Evolutionary conservation across 768 basidiomycete genomes (phyloP), one percentile per base, ranked within the genome.

Genomic region (Naematelia encephala): DNA sequence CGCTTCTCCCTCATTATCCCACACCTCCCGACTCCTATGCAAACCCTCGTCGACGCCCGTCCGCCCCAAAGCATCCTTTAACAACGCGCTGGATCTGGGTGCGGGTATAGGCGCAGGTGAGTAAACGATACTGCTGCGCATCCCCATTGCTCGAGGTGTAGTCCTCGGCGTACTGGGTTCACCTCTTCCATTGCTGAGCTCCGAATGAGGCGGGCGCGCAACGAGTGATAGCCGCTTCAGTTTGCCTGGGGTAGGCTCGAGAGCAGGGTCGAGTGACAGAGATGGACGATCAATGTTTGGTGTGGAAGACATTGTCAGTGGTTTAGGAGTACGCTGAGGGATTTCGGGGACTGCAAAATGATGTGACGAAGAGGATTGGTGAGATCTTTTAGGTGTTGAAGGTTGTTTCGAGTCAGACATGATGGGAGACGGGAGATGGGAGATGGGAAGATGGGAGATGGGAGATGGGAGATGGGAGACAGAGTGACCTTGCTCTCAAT

Each of bases 91-190:
- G 16, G 34, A 39, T 39, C 34, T 39, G 8, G 58, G 55, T 4
- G 67, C 58, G 12, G 62, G 60, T 12, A 62, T 28, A 26, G 58
- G 55, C 5, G 67, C 58, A 16, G 62, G 60, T 12, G 64, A 64
- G 62, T 72, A 72, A 21, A 56, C 58, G 39, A 72, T 72, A 58
- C 67, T 68, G 48, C 61, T 62, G 34, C 61, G 44, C 22, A 61
- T 44, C 1, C 59, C 60, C n/a, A 14, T 28, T 13, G 39, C 45
- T 13, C 23, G 44, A 42, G 51, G 48, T 22, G 34, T 52, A 13
- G 28, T 19, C 14, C 45, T 44, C 3, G 62, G 62, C 13, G 62
- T 64, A n/a, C 45, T 53, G 5, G 62, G 59, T 43, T 44, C 57
- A 47, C 8, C 46, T 10, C 46, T 5, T 21, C 46, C 46, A 21